Base-by-base conservation (phyloP, 2,329 filamentous ascomycete genomes). In the Coniochaeta hoffmannii region DNA sequence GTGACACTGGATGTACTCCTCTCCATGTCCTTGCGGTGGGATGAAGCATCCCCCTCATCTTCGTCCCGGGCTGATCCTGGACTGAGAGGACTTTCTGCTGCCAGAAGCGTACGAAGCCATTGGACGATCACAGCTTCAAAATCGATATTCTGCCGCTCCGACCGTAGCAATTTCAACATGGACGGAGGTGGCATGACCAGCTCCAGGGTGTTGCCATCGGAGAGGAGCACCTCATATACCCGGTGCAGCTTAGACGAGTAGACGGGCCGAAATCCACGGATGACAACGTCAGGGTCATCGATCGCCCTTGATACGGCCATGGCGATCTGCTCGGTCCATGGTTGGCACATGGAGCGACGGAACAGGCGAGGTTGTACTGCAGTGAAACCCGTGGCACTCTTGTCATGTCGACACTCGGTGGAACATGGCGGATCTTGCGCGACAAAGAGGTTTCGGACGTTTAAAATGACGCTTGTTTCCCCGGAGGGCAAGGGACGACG, bases 71-170 rank as follows among this genome's bases (percentile, higher is more conserved):
- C 32, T 8, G 19, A 46, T 32, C 34, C 49, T 36, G 14, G 24
- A 11, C 28, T 53, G 53, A 36, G 14, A 30, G 46, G 35, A 35
- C 15, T 57, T 50, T 35, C 53, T 35, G 51, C 31, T 35, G 55
- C 62, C 54, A 49, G 53, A 15, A 56, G 53, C 53, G 64, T 60
- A 35, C 68, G 65, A 19, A 80, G 66, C 77, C 77, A 82, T 54
- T 64, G 67, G 35, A 81, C 61, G 2, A 78, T 60, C 9, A 69
- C 63, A 10, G 73, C 73, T 60, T 81, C 78, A 22, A 76, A 73
- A 24, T 66, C 63, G 51, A 76, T 66, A 41, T 74, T 69, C 34
- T 65, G 70, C 50, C 72, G 71, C 62, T 82, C 79, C 51, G 68
- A 75, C 30, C 78, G 73, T 31, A 82, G 67, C 28, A 79, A 66